phyloP scores from a whole-genome alignment of 306 rosid genomes.

The Prunus campanulata region DNA sequence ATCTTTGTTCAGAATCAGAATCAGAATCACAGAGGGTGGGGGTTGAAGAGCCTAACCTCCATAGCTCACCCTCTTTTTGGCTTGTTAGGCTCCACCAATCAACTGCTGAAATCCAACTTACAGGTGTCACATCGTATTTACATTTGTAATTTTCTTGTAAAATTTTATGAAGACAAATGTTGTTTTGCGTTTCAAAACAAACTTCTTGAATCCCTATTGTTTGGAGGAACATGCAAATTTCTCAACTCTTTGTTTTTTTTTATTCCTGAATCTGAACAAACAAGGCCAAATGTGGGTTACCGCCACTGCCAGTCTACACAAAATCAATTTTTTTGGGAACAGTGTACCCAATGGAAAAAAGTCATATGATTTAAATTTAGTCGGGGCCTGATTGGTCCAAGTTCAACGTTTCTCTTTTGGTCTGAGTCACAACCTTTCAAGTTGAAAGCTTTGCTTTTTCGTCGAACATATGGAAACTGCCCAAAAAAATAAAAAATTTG shows the following conservation, averaged over 20 bases:
- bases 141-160: neutral
- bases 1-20: constrained; percentile 9
- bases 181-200: neutral
- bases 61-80: constrained; percentile 1
- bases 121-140: constrained; percentile 5
- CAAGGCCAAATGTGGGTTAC: neutral
- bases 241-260: too few species aligned
- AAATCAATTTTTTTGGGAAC: too few species aligned
- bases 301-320: too few species aligned
- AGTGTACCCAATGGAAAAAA: too few species aligned
- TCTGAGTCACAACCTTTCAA: neutral
- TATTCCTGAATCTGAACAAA: neutral
- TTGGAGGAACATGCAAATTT: too few species aligned
- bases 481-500: neutral
- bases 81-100: neutral
- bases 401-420: neutral
- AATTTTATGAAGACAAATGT: neutral
- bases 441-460: neutral
- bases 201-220: neutral
- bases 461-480: neutral
- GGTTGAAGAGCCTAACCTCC: neutral
- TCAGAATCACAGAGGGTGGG: constrained; percentile 13
- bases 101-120: neutral
- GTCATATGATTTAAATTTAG: too few species aligned
- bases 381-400: neutral